Evolutionary conservation across 768 basidiomycete genomes (phyloP), one percentile per base, ranked within the genome.

Genomic region (Mycena chlorophos): DNA sequence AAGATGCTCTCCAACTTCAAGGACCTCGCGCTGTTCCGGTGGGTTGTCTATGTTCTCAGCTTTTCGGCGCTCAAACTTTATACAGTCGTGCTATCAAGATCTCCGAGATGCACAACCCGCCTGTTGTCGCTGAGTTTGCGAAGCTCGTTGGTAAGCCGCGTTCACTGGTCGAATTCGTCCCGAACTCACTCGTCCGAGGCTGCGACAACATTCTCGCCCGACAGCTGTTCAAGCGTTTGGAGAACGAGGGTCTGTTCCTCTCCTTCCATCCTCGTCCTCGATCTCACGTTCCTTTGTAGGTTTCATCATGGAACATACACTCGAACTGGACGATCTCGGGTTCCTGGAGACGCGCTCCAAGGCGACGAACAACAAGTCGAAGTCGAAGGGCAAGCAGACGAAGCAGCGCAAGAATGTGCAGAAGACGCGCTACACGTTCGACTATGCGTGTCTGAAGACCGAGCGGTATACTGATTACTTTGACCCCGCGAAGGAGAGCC

Each of bases 21-120:
- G 62, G 86, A 87, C 46, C 74, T 93, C 22, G 83, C 88, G 1
- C 74, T 85, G 26, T 88, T 89, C 67, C 82, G 90, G 90, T 87
- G 45, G 49, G 60, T 16, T 12, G n/a, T 51, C 23, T 8, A 23
- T 39, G 39, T 49, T 46, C 20, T 34, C 30, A 28, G 22, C n/a
- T 45, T 56, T 34, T 53, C 47, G 28, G 40, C 20, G 10, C 8
- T 12, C 40, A 19, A 10, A 45, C 46, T 19, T 45, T 22, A 29
- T n/a, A 52, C 49, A 87, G 87, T 64, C 79, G 86, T 46, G 86
- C 87, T 16, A 85, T 90, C 62, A 90, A 90, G 66, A 70, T 86
- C 34, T 83, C 79, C 27, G 87, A 91, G 66, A 68, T 69, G 13
- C 64, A 78, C 49, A 74, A 73, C 28, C 74, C 74, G 2, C 72